Evolutionary conservation across 1,284 basidiomycete species (phyloP).

Genomic region (Apiotrichum mycotoxinovorans): DNA sequence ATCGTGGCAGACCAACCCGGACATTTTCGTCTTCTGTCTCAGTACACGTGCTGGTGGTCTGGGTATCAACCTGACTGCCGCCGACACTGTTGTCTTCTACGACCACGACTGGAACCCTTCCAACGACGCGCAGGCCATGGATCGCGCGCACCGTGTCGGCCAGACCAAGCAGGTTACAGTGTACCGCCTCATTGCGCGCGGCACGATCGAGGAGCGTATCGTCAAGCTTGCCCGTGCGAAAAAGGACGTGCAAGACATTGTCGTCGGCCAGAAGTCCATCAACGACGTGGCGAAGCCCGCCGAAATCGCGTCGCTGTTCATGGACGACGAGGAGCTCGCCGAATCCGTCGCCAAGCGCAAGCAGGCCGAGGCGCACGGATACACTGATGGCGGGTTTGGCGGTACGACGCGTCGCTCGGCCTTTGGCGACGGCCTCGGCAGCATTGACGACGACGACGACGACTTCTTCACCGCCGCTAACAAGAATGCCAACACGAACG

Average conservation of each 20-base stretch:
- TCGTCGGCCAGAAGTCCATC: conserved; percentile 94
- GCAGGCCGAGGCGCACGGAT: conserved; percentile 49
- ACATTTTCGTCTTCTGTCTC: conserved; percentile 92
- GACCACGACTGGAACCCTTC: conserved; percentile 99
- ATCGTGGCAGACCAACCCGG: conserved; percentile 96
- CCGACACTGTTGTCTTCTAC: conserved; percentile 94
- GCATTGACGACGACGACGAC: conserved; percentile 32
- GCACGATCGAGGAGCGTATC: conserved; percentile 98
- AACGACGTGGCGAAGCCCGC: conserved; percentile 89
- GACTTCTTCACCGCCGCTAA: conserved; percentile 37
- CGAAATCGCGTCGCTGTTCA: conserved; percentile 91
- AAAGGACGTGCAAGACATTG: conserved; percentile 98
- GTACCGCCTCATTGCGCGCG: conserved; percentile 84
- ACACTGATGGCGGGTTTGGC: conserved; percentile 24
- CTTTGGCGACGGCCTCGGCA: conserved; percentile 40
- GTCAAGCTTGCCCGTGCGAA: conserved; percentile 89
- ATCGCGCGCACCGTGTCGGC: conserved; percentile 95
- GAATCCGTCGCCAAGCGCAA: conserved; percentile 49
- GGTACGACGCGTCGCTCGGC: conserved; percentile 11
- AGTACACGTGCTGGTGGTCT: conserved; percentile 96
- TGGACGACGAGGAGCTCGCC: conserved; percentile 74
- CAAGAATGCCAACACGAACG: neutral
- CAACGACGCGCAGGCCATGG: conserved; percentile 99
- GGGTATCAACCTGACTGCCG: conserved; percentile 97
- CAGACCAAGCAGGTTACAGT: conserved; percentile 99